Evolutionary conservation across 306 rosid genomes (phyloP).

Genomic region (Macrotyloma uniflorum): DNA sequence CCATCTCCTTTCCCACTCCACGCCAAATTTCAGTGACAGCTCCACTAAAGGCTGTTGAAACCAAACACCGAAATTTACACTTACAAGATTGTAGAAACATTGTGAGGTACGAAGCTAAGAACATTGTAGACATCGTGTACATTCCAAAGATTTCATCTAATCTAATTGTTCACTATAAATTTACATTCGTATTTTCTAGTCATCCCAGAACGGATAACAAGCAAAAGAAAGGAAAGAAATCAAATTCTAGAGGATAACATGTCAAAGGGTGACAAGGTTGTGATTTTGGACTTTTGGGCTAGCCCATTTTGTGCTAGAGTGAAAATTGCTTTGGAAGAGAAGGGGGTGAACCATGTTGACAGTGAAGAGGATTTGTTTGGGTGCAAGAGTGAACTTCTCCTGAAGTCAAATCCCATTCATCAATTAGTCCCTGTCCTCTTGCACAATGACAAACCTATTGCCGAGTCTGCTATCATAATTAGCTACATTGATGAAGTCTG

Average conservation of each 20-base stretch:
- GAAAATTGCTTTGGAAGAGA: constrained; percentile 63
- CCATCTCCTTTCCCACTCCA: neutral
- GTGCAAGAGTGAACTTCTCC: constrained; percentile 61
- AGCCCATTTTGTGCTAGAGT: constrained; percentile 70
- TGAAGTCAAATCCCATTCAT: constrained; percentile 63
- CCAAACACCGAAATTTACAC: constrained; percentile 30
- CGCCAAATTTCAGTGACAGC: neutral
- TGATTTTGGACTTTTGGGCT: constrained; percentile 57
- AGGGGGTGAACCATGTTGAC: constrained; percentile 43
- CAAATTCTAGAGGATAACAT: constrained; percentile 32
- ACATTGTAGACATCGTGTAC: neutral
- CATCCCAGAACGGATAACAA: constrained; percentile 8
- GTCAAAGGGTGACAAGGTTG: constrained; percentile 51
- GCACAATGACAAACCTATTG: constrained; percentile 56
- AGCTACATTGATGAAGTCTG: constrained; percentile 60
- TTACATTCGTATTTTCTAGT: constrained; percentile 5
- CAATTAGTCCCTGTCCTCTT: constrained; percentile 67
- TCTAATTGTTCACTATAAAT: constrained; percentile 33
- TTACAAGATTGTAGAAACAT: constrained; percentile 25
- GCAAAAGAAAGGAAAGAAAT: neutral
- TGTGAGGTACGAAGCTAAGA: constrained; percentile 22
- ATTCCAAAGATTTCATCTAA: constrained; percentile 3
- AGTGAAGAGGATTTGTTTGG: constrained; percentile 71
- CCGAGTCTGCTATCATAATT: constrained; percentile 57
- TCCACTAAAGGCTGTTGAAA: neutral